Percentiles rank a stretch among this genome's conserved stretches.
These are phyloP conservation scores for Geranium incanum DNA, from an alignment of 441 rosid species.

Conservation along the genomic window DNA sequence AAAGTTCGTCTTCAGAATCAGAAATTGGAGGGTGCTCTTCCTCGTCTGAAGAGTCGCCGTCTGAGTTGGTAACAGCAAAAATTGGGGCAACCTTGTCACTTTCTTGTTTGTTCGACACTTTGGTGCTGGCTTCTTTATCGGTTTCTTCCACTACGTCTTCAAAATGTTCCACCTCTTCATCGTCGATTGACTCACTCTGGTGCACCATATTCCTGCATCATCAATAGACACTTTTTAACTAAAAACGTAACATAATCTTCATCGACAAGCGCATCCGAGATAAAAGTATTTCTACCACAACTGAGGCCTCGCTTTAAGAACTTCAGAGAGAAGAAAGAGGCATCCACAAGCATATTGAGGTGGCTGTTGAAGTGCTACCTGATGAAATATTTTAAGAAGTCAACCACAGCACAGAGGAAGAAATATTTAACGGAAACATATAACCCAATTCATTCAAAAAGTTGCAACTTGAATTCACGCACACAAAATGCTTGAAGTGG, in stretches of 20 bases:
- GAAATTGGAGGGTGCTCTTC: slow-evolving; percentile 37
- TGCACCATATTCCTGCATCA: slow-evolving; percentile 68
- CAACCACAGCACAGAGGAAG: slow-evolving; percentile 3
- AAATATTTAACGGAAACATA: not conserved
- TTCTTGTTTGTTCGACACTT: slow-evolving; percentile 30
- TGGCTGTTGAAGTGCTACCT: slow-evolving; percentile 95
- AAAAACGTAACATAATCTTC: not conserved
- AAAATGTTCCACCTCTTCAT: slow-evolving; percentile 78
- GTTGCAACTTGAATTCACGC: not conserved
- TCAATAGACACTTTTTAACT: not conserved
- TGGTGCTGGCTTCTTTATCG: slow-evolving; percentile 28
- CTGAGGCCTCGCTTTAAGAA: slow-evolving; percentile 79
- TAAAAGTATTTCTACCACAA: slow-evolving; percentile 44
- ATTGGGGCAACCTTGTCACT: slow-evolving; percentile 20
- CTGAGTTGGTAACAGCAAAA: slow-evolving; percentile 29
- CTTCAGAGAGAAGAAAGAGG: slow-evolving; percentile 89
- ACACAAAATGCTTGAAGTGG: not conserved
- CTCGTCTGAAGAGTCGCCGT: slow-evolving; percentile 50
- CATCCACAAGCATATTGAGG: slow-evolving; percentile 92
- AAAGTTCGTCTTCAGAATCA: slow-evolving; percentile 50
- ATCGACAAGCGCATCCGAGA: slow-evolving; percentile 2
- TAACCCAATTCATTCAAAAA: not conserved
- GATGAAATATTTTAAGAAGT: slow-evolving; percentile 16
- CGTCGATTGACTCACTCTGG: slow-evolving; percentile 57
- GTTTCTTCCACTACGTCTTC: slow-evolving; percentile 73